These are phyloP conservation scores for Citropsis articulata DNA, from an alignment of 345 rosid species.

Conservation along the genomic window DNA sequence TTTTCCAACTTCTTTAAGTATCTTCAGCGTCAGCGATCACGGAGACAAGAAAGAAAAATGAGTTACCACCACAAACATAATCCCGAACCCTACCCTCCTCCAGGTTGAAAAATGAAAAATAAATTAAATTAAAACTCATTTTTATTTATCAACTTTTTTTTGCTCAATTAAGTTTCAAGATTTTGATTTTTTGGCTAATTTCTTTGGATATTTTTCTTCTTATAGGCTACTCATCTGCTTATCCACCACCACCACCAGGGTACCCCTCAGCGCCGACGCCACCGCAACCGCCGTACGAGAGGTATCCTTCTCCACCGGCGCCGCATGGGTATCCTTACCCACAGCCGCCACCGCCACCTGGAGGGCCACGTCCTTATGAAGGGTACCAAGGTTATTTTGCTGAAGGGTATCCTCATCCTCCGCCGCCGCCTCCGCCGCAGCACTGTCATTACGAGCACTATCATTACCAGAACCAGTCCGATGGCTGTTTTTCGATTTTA, in stretches of 20 bases:
- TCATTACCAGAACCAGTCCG: slow-evolving; percentile 44
- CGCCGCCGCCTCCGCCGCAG: slow-evolving; percentile 42
- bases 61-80: slow-evolving; percentile 45
- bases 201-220: not conserved
- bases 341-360: slow-evolving; percentile 42
- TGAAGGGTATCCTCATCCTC: slow-evolving; percentile 50
- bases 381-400: slow-evolving; percentile 82
- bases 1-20: not conserved
- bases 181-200: not conserved
- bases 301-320: slow-evolving; percentile 52
- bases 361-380: slow-evolving; percentile 43
- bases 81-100: slow-evolving; percentile 58
- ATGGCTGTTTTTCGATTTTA: slow-evolving; percentile 58
- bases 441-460: slow-evolving; percentile 49
- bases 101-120: slow-evolving; percentile 31
- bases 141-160: too few species aligned
- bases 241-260: slow-evolving; percentile 37
- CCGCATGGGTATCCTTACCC: slow-evolving; percentile 48
- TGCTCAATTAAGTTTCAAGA: not conserved
- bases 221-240: slow-evolving; percentile 34
- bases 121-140: too few species aligned
- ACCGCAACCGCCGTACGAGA: slow-evolving; percentile 48
- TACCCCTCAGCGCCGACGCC: slow-evolving; percentile 62
- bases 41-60: slow-evolving; percentile 23
- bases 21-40: not conserved